phyloP scores from a whole-genome alignment of 306 rosid species.

The Biancaea sappan region DNA sequence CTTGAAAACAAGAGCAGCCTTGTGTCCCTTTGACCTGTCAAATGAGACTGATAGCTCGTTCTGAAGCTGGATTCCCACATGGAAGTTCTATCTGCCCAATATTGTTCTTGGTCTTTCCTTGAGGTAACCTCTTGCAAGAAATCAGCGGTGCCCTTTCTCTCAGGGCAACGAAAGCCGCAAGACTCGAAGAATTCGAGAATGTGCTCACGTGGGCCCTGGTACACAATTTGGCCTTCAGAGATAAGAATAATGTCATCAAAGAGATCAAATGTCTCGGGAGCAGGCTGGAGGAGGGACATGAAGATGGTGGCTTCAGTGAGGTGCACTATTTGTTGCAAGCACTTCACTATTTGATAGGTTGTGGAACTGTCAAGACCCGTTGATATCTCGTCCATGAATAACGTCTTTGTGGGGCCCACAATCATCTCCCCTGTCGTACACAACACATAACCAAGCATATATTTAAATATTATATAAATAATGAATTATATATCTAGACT shows the following conservation, averaged over 20 bases:
- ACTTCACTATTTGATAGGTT: conserved; percentile 87
- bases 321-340: conserved; percentile 89
- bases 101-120: conserved; percentile 78
- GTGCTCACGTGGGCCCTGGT: conserved; percentile 87
- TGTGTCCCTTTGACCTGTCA: conserved; percentile 58
- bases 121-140: conserved; percentile 96
- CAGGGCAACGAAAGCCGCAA: conserved; percentile 83
- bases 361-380: conserved; percentile 97
- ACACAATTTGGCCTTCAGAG: conserved; percentile 84
- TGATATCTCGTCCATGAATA: conserved; percentile 97
- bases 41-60: conserved; percentile 49
- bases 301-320: conserved; percentile 77
- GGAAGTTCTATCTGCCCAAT: conserved; percentile 66
- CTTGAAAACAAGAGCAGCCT: conserved; percentile 62
- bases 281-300: conserved; percentile 94
- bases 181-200: conserved; percentile 67
- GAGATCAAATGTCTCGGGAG: conserved; percentile 95
- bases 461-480: too few relatives aligned
- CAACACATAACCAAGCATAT: too few relatives aligned
- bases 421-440: conserved; percentile 95
- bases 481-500: too few relatives aligned
- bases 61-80: conserved; percentile 51
- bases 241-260: conserved; percentile 84
- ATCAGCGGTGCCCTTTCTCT: conserved; percentile 91
- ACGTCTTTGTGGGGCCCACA: conserved; percentile 84